Evolutionary conservation across 345 rosid species (phyloP).

Genomic region (Brassica juncea): DNA sequence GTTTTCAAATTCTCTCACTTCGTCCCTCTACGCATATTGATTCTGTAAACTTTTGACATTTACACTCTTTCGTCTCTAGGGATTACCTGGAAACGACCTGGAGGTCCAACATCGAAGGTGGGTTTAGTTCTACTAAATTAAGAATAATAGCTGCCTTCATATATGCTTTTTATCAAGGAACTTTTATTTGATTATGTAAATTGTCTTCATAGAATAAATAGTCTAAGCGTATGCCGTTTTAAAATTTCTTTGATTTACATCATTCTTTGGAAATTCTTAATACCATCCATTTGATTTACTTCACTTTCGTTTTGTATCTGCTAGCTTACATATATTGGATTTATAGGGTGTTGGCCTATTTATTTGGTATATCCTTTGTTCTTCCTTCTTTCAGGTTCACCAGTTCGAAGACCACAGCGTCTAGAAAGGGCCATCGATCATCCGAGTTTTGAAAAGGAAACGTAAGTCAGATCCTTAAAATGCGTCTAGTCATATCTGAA

Average conservation of each 20-base stretch:
- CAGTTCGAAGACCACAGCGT: slow-evolving; percentile 42
- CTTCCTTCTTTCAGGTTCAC: slow-evolving; percentile 42
- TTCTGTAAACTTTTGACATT: slow-evolving; percentile 24
- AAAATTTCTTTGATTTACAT: not conserved
- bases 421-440: slow-evolving; percentile 40
- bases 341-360: not conserved
- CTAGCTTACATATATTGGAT: slow-evolving; percentile 17
- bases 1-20: slow-evolving; percentile 16
- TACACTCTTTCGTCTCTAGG: slow-evolving; percentile 45
- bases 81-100: slow-evolving; percentile 42
- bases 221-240: not conserved
- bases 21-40: slow-evolving; percentile 18
- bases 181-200: not conserved
- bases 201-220: not conserved
- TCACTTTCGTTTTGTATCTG: slow-evolving; percentile 1
- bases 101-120: slow-evolving; percentile 54
- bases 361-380: slow-evolving; percentile 21
- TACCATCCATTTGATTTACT: not conserved
- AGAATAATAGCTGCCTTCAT: not conserved
- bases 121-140: slow-evolving; percentile 17
- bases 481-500: slow-evolving; percentile 1
- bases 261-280: not conserved
- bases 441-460: slow-evolving; percentile 34
- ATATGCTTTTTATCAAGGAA: slow-evolving; percentile 18
- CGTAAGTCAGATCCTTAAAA: slow-evolving; percentile 41